Percentiles rank a stretch among this genome's conserved stretches.
Conservation (phyloP, 1,284 basidiomycete species). For the Ustilago tritici region DNA sequence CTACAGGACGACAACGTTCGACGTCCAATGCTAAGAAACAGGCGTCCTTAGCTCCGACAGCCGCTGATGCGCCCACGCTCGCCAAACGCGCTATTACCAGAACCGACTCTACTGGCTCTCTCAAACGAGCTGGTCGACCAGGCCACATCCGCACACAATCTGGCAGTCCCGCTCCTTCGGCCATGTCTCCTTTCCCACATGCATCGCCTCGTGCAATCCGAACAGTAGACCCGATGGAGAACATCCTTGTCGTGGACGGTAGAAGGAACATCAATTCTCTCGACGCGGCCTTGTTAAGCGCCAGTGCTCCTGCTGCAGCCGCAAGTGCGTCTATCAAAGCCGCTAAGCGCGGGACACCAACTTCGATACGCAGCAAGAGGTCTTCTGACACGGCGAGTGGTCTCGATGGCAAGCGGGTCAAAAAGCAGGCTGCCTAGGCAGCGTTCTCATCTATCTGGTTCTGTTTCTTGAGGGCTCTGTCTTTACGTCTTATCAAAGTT, state of each 20-base stretch:
- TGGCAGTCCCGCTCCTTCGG: constrained; percentile 63
- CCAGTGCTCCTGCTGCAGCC: constrained; percentile 55
- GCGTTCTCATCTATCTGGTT: not conserved
- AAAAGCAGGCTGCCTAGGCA: constrained; percentile 45
- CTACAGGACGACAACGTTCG: constrained; percentile 25
- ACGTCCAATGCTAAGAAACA: constrained; percentile 31
- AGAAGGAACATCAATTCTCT: constrained; percentile 44
- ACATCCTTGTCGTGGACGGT: constrained; percentile 38
- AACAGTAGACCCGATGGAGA: constrained; percentile 42
- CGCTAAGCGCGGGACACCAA: not conserved
- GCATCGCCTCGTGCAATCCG: constrained; percentile 46
- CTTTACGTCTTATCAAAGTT: not conserved
- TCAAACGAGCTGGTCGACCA: constrained; percentile 34
- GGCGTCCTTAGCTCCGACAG: constrained; percentile 17
- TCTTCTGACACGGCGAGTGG: constrained; percentile 29
- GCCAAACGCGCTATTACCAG: constrained; percentile 58
- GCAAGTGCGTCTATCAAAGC: constrained; percentile 5
- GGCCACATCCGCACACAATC: constrained; percentile 46
- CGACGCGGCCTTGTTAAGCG: constrained; percentile 57
- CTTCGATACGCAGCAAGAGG: constrained; percentile 39
- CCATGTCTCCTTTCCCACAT: constrained; percentile 67
- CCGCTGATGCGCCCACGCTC: constrained; percentile 43
- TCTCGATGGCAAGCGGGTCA: constrained; percentile 48
- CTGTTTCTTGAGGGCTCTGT: not conserved
- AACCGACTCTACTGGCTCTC: constrained; percentile 46